These are phyloP conservation scores for Fusarium phyllophilum DNA, from an alignment of 2,329 filamentous ascomycete species.

Conservation along the genomic window DNA sequence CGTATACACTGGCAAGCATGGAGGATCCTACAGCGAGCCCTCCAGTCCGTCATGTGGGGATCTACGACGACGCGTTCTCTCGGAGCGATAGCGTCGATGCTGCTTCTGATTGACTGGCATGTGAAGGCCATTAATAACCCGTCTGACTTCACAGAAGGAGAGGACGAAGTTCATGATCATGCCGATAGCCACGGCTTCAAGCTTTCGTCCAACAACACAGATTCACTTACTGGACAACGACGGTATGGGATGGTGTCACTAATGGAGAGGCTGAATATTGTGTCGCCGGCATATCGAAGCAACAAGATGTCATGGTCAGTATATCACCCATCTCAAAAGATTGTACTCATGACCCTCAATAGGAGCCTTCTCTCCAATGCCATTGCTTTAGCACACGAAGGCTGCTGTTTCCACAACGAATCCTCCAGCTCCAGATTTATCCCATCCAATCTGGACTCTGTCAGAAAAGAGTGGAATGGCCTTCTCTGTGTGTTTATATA, in stretches of 20 bases:
- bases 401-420: slow-evolving; percentile 26
- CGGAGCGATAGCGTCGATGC: slow-evolving; percentile 20
- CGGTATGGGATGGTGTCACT: slow-evolving; percentile 27
- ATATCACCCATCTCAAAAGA: background rate
- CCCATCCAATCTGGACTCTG: background rate
- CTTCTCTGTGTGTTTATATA: slow-evolving; percentile 31
- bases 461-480: slow-evolving; percentile 20
- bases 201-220: background rate
- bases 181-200: background rate
- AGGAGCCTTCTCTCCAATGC: slow-evolving; percentile 34
- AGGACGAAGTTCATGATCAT: background rate
- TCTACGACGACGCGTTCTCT: slow-evolving; percentile 18
- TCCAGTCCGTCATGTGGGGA: slow-evolving; percentile 29
- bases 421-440: background rate
- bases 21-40: slow-evolving; percentile 13
- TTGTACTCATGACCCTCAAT: background rate
- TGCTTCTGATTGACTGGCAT: slow-evolving; percentile 30
- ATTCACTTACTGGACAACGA: slow-evolving; percentile 15
- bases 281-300: slow-evolving; percentile 28
- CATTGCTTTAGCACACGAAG: slow-evolving; percentile 24
- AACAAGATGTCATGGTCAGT: slow-evolving; percentile 34
- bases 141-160: slow-evolving; percentile 27
- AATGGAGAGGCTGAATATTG: slow-evolving; percentile 31
- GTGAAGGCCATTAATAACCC: slow-evolving; percentile 32
- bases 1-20: slow-evolving; percentile 31